Percentiles rank a stretch among this genome's conserved stretches.
These are phyloP conservation scores for Cladophialophora immunda DNA, from an alignment of 2,329 filamentous ascomycete species.

Conservation along the genomic window DNA sequence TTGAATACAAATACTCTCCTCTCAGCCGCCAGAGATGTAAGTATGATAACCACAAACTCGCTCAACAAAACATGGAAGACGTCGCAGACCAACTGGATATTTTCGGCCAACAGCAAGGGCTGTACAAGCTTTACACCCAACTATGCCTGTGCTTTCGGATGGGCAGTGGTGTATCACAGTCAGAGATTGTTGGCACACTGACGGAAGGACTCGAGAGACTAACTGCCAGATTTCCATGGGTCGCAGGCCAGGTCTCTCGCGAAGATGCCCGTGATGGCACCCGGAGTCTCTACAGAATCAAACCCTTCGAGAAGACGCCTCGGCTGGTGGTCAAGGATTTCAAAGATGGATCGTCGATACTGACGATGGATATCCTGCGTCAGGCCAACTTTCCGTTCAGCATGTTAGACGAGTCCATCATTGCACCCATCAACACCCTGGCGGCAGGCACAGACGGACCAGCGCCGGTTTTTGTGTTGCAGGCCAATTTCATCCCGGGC, in stretches of 20 bases:
- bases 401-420: conserved; percentile 58
- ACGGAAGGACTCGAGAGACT: conserved; percentile 52
- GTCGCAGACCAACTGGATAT: conserved; percentile 11
- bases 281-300: conserved; percentile 49
- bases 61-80: conserved; percentile 13
- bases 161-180: conserved; percentile 37
- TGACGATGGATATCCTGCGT: conserved; percentile 51
- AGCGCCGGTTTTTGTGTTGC: conserved; percentile 57
- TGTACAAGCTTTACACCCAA: conserved; percentile 39
- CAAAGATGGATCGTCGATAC: conserved; percentile 46
- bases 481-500: conserved; percentile 59
- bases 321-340: conserved; percentile 56
- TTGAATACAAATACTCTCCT: neutral
- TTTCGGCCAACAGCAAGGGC: conserved; percentile 15
- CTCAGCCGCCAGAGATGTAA: neutral
- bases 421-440: conserved; percentile 55
- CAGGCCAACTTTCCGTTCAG: conserved; percentile 54
- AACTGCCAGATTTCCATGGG: conserved; percentile 55
- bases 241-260: conserved; percentile 56
- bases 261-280: conserved; percentile 45
- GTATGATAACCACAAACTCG: neutral
- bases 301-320: conserved; percentile 42
- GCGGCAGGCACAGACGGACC: conserved; percentile 33
- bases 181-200: conserved; percentile 45
- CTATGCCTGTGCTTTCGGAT: conserved; percentile 54